Evolutionary conservation across 345 rosid genomes (phyloP).

Genomic region (Cardamine chenopodiifolia): DNA sequence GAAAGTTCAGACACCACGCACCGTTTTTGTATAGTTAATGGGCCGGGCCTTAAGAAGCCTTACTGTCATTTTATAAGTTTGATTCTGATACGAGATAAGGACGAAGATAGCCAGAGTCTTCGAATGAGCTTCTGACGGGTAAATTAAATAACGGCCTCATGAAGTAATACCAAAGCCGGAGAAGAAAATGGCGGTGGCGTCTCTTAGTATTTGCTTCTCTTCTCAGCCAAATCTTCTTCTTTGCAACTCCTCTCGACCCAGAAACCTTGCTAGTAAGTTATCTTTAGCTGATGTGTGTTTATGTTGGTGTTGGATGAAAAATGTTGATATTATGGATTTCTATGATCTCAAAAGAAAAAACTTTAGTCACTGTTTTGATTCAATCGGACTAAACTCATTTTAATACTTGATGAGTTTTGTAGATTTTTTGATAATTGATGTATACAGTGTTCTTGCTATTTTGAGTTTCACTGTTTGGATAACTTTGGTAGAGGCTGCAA

Average conservation of each 20-base stretch:
- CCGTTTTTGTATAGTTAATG: background rate
- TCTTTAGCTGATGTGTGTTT: background rate
- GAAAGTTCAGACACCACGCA: background rate
- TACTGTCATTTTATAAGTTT: background rate
- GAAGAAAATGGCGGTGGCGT: slow-evolving; percentile 41
- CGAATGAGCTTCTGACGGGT: background rate
- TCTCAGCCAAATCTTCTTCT: slow-evolving; percentile 47
- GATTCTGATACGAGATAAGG: background rate
- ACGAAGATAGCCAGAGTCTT: slow-evolving; percentile 2
- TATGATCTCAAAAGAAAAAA: background rate
- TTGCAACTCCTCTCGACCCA: slow-evolving; percentile 46
- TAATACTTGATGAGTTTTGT: slow-evolving; percentile 6
- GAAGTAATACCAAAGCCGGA: slow-evolving; percentile 10
- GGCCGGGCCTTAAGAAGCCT: background rate
- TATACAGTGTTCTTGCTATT: background rate
- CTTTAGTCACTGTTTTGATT: background rate
- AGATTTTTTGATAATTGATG: background rate
- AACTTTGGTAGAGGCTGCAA: slow-evolving; percentile 60
- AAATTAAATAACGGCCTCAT: slow-evolving; percentile 36
- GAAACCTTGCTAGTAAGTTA: slow-evolving; percentile 53
- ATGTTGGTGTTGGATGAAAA: background rate
- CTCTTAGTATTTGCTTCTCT: slow-evolving; percentile 48
- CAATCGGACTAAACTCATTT: background rate
- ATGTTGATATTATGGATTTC: background rate
- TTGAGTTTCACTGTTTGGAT: slow-evolving; percentile 8